Evolutionary conservation across 352 stramenopile species (phyloP).

Genomic region (Aphanomyces invadans): DNA sequence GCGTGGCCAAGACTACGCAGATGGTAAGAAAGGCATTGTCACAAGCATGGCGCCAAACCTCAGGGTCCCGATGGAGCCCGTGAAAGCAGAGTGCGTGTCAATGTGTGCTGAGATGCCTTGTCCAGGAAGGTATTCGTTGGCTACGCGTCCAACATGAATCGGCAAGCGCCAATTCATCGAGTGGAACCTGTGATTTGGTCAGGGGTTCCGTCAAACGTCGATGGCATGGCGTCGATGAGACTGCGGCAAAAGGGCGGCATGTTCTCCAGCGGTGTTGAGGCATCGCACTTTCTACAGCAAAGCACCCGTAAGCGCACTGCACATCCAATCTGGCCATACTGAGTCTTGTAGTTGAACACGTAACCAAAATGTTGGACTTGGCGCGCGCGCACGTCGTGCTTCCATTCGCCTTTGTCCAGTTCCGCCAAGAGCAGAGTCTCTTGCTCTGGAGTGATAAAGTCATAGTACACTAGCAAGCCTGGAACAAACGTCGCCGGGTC

Average conservation of each 20-base stretch:
- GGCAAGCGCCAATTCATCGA: too few relatives aligned
- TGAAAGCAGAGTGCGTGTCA: slow-evolving; percentile 86
- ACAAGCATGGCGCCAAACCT: slow-evolving; percentile 23
- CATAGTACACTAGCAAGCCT: slow-evolving; percentile 45
- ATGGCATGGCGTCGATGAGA: slow-evolving; percentile 47
- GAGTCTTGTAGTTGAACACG: slow-evolving; percentile 83
- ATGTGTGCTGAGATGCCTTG: slow-evolving; percentile 84
- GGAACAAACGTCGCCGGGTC: slow-evolving; percentile 45
- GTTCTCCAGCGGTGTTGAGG: slow-evolving; percentile 17
- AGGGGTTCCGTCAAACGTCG: slow-evolving; percentile 49
- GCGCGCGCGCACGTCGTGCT: slow-evolving; percentile 64
- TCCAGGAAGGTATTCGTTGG: slow-evolving; percentile 85
- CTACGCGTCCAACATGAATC: too few relatives aligned
- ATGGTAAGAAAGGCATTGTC: background rate
- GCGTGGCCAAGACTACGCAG: slow-evolving; percentile 43
- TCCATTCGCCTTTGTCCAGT: slow-evolving; percentile 62
- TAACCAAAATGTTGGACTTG: slow-evolving; percentile 86
- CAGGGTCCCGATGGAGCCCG: slow-evolving; percentile 67
- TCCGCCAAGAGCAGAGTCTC: slow-evolving; percentile 44
- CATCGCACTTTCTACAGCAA: slow-evolving; percentile 23
- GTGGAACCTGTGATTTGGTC: slow-evolving; percentile 73
- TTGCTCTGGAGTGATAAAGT: slow-evolving; percentile 60
- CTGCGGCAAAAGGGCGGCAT: slow-evolving; percentile 25
- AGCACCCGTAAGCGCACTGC: background rate
- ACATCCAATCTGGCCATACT: slow-evolving; percentile 18